Conservation (phyloP, 108 stramenopile species). For the Fragilaria crotonensis region DNA sequence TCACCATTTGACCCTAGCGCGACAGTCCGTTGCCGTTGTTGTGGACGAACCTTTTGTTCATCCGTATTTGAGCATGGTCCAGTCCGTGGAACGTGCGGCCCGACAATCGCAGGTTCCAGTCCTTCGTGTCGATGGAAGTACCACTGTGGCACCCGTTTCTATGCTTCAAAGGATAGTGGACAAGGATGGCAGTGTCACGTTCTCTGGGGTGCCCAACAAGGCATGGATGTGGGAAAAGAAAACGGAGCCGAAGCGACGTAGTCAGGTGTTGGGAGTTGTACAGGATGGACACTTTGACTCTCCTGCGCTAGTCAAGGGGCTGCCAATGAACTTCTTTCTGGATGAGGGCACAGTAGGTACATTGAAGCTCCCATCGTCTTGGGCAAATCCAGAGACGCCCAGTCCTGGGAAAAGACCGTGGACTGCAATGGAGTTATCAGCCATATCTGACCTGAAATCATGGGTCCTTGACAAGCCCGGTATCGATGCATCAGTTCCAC, state of each 20-base stretch:
- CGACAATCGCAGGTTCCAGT: slow-evolving; percentile 20
- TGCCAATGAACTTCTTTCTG: slow-evolving; percentile 19
- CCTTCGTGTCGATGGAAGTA: slow-evolving; percentile 50
- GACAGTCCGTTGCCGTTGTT: slow-evolving; percentile 35
- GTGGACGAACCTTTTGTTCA: slow-evolving; percentile 62
- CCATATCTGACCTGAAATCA: slow-evolving; percentile 12
- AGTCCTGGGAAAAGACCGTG: slow-evolving; percentile 22
- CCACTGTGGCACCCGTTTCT: slow-evolving; percentile 42
- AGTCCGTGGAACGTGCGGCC: slow-evolving; percentile 25
- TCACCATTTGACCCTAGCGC: slow-evolving; percentile 45
- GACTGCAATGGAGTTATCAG: slow-evolving; percentile 23
- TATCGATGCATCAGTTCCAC: slow-evolving; percentile 40
- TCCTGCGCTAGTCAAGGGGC: slow-evolving; percentile 21
- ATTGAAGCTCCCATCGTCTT: slow-evolving; percentile 10
- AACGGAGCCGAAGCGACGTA: slow-evolving; percentile 23
- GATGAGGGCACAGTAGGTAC: not conserved
- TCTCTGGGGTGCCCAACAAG: slow-evolving; percentile 35
- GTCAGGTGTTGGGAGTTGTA: slow-evolving; percentile 28
- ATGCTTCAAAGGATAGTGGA: slow-evolving; percentile 4
- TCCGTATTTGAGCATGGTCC: slow-evolving; percentile 27
- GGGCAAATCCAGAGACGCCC: slow-evolving; percentile 5
- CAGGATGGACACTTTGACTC: slow-evolving; percentile 42
- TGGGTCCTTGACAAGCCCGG: slow-evolving; percentile 42
- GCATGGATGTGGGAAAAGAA: slow-evolving; percentile 52
- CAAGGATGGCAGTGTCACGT: slow-evolving; percentile 9